phyloP scores from a whole-genome alignment of 805 yeast species.

The Trichomonascus vanleenenianus region DNA sequence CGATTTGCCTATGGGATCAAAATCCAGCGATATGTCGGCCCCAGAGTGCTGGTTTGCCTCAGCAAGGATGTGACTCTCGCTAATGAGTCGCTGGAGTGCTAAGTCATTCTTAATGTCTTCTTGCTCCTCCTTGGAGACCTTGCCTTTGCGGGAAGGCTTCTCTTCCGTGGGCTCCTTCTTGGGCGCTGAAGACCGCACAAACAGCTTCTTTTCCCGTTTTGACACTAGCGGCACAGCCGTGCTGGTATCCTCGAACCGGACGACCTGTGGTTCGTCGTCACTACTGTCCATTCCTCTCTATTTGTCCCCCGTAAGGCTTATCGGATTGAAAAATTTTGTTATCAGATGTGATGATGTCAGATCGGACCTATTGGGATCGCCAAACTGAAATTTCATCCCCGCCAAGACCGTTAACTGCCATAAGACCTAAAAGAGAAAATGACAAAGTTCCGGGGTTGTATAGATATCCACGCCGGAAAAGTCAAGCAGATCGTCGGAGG shows the following conservation, averaged over 20 bases:
- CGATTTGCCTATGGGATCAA: conserved; percentile 32
- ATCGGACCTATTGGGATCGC: background rate
- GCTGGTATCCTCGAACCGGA: conserved; percentile 27
- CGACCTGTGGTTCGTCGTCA: conserved; percentile 15
- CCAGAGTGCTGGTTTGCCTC: conserved; percentile 26
- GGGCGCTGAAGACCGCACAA: conserved; percentile 28
- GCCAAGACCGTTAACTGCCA: too few relatives aligned
- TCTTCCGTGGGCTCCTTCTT: conserved; percentile 9
- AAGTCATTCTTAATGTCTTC: conserved; percentile 58
- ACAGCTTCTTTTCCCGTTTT: conserved; percentile 22
- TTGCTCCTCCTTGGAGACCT: conserved; percentile 27
- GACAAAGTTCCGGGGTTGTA: conserved; percentile 91
- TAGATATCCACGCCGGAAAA: conserved; percentile 89
- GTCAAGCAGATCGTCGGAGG: conserved; percentile 98
- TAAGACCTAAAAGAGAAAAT: conserved; percentile 30
- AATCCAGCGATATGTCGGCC: conserved; percentile 28
- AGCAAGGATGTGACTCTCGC: conserved; percentile 57
- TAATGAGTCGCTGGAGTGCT: conserved; percentile 56
- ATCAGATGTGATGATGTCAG: background rate
- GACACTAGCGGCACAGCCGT: conserved; percentile 10
- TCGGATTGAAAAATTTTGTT: too few relatives aligned
- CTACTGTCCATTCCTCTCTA: background rate
- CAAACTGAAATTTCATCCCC: too few relatives aligned
- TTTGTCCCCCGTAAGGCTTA: too few relatives aligned
- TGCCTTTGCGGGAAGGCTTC: conserved; percentile 7